A percentile compares a stretch with the other conserved stretches of the same genome.
These are phyloP conservation scores for Candida railenensis DNA, from an alignment of 805 yeast genomes.

Conservation along the genomic window DNA sequence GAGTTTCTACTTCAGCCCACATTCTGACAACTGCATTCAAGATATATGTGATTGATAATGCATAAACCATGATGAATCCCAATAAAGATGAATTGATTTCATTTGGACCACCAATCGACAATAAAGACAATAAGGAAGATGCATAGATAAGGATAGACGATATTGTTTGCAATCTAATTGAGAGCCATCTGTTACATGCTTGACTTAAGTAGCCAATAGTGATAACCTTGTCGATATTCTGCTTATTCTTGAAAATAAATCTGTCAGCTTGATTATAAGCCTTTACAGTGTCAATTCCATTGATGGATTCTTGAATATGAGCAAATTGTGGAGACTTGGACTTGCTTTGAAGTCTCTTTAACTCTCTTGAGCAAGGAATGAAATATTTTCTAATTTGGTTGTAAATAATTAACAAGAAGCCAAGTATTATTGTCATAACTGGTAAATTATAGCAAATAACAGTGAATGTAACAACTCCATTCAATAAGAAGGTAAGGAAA, in stretches of 20 bases:
- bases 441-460: conserved; percentile 34
- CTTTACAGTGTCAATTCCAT: conserved; percentile 34
- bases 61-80: conserved; percentile 38
- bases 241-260: conserved; percentile 22
- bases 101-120: conserved; percentile 19
- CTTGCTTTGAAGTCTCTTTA: conserved; percentile 31
- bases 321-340: conserved; percentile 33
- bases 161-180: conserved; percentile 35
- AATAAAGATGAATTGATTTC: conserved; percentile 32
- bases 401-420: conserved; percentile 25
- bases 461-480: conserved; percentile 25
- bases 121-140: conserved; percentile 25
- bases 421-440: conserved; percentile 27
- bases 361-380: conserved; percentile 35
- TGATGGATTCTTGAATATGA: conserved; percentile 36
- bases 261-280: conserved; percentile 31
- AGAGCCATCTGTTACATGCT: conserved; percentile 34
- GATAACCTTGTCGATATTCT: conserved; percentile 23
- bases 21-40: conserved; percentile 31
- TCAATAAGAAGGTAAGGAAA: conserved; percentile 20
- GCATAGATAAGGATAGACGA: conserved; percentile 32
- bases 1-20: conserved; percentile 36
- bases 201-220: conserved; percentile 20
- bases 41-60: conserved; percentile 28
- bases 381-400: conserved; percentile 28